Evolutionary conservation across 2,329 filamentous ascomycete genomes (phyloP), one percentile per base, ranked within the genome.

Genomic region (Diaporthe ilicicola): DNA sequence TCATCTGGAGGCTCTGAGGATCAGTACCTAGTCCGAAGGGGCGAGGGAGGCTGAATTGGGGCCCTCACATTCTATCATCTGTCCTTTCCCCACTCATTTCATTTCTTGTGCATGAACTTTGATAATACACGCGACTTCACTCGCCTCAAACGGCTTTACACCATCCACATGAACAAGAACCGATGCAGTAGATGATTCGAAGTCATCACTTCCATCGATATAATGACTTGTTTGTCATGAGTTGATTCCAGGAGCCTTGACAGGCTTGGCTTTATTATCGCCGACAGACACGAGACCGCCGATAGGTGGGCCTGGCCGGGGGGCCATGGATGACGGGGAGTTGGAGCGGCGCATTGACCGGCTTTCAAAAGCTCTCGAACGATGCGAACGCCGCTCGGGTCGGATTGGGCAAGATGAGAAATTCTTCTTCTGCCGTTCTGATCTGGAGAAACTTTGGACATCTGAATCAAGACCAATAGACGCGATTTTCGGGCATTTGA

Each of bases 341-440:
- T 13, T 44, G 48, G 69, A 55, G 9, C 42, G 5, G 22, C 29
- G 48, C n/a, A 71, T 66, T 10, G 54, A 44, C 15, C 8, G 48
- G 4, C 54, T 61, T 8, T 67, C 62, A 17, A 27, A 3, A 12
- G 51, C 44, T 22, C 32, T 70, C 2, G n/a, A 34, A 6, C 37
- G 15, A n/a, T 42, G n/a, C 13, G 56, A 59, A 55, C 53, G 62
- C 8, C 15, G 15, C 15, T 67, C 62, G 6, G 53, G 54, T 4
- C 32, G 42, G 15, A 32, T n/a, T 5, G 51, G 65, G 15, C 12
- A 12, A 4, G 50, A 34, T n/a, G 55, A 71, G 32, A 64, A 27
- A 24, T 51, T 37, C 15, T 71, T 71, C n/a, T 71, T 71, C 22
- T 64, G 55, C 24, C 70, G 65, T 50, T 69, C 70, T 12, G 70